A percentile compares a stretch with the other conserved stretches of the same genome.
phyloP scores from a whole-genome alignment of 331 rosid species.

The Spiraea crenata region DNA sequence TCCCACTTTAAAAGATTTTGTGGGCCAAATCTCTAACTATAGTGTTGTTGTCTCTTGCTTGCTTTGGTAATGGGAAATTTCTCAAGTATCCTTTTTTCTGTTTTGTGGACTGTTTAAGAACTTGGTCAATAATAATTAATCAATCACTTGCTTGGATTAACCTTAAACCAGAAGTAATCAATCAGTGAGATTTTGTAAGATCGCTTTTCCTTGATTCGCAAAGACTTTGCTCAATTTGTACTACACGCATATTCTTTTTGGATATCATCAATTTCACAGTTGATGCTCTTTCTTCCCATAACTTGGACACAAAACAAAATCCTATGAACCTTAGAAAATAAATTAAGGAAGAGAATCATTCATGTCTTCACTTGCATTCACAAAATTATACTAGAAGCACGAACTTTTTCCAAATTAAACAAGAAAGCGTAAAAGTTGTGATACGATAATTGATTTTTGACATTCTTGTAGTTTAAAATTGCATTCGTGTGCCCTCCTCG shows the following conservation, averaged over 20 bases:
- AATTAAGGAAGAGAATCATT: neutral
- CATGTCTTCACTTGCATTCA: neutral
- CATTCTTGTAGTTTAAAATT: too few relatives aligned
- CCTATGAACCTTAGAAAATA: neutral
- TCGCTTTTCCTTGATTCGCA: constrained; percentile 4
- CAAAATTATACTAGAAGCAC: too few relatives aligned
- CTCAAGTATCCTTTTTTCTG: constrained; percentile 14
- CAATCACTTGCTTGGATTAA: neutral
- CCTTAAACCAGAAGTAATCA: constrained; percentile 3
- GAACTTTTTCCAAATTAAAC: too few relatives aligned
- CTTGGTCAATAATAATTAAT: neutral
- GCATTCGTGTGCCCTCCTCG: too few relatives aligned
- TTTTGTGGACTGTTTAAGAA: neutral
- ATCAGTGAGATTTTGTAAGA: neutral
- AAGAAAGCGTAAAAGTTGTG: too few relatives aligned
- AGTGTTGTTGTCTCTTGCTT: constrained; percentile 18
- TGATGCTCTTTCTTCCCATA: neutral
- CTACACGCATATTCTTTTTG: neutral
- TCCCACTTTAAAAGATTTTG: constrained; percentile 32
- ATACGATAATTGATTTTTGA: too few relatives aligned
- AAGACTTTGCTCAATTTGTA: neutral
- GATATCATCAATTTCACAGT: neutral
- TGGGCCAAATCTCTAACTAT: constrained; percentile 31
- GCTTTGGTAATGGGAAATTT: constrained; percentile 21
- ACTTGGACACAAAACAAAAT: neutral